These are phyloP conservation scores for Trametes pubescens DNA, from an alignment of 1,284 basidiomycete species.

Conservation along the genomic window DNA sequence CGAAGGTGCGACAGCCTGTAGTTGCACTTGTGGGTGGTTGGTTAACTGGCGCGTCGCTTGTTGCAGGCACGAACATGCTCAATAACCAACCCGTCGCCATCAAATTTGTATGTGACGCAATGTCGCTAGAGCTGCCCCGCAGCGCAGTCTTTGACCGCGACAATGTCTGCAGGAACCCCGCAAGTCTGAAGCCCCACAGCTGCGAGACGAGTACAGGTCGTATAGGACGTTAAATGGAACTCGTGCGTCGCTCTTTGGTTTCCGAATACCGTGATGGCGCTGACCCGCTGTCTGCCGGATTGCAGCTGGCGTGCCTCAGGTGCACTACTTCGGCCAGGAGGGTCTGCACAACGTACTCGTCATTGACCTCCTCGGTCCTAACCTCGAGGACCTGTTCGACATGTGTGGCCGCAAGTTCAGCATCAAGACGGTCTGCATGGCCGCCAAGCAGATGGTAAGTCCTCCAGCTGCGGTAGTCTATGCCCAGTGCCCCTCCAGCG, in stretches of 20 bases:
- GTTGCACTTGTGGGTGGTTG: neutral
- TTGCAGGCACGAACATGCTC: conserved; percentile 84
- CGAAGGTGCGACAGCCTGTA: conserved; percentile 60
- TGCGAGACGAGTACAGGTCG: conserved; percentile 96
- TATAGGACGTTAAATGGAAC: conserved; percentile 96
- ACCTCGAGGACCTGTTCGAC: conserved; percentile 96
- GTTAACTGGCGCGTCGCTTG: neutral
- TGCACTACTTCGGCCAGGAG: conserved; percentile 99
- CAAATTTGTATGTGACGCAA: conserved; percentile 83
- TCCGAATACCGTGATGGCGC: conserved; percentile 10
- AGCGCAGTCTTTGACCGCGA: conserved; percentile 13
- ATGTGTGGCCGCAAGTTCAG: conserved; percentile 98
- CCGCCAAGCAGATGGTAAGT: conserved; percentile 96
- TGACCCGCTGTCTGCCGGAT: neutral
- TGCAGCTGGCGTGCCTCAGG: conserved; percentile 92
- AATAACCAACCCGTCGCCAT: conserved; percentile 94
- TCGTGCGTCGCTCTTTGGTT: conserved; percentile 61
- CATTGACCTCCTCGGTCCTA: conserved; percentile 96
- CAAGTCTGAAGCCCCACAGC: conserved; percentile 97
- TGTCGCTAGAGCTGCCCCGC: neutral
- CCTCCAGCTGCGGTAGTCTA: neutral
- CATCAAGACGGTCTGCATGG: conserved; percentile 98
- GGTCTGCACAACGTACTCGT: conserved; percentile 97
- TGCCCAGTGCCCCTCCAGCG: conserved; percentile 1
- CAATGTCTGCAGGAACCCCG: conserved; percentile 82